These are phyloP conservation scores for Closterium sp. DNA, from an alignment of 139 green algal species.

Conservation along the genomic window DNA sequence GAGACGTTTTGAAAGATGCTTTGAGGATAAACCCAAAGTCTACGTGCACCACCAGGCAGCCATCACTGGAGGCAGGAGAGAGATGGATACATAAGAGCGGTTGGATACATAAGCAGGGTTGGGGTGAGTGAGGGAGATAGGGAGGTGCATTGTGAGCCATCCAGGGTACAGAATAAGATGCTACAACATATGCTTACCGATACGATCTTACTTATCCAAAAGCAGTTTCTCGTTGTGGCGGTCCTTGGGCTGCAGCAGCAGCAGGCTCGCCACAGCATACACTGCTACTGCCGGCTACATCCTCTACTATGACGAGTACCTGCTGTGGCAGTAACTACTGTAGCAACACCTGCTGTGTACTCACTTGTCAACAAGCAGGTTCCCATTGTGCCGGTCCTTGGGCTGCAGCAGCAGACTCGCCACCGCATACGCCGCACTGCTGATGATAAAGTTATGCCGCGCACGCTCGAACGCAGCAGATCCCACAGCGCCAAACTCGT, in stretches of 20 bases:
- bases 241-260: conserved; percentile 76
- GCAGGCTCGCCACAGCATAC: conserved; percentile 84
- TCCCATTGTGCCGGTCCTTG: conserved; percentile 98
- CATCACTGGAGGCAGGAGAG: no score
- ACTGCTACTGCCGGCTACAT: no score
- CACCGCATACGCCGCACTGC: conserved; percentile 74
- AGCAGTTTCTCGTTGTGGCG: conserved; percentile 98
- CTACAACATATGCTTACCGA: no score
- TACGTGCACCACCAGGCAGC: no score
- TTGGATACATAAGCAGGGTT: no score
- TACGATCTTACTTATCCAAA: conserved; percentile 68
- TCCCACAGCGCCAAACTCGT: conserved; percentile 81
- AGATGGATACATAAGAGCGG: no score
- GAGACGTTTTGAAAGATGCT: no score
- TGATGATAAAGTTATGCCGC: conserved; percentile 82
- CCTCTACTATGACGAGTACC: no score
- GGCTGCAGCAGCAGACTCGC: conserved; percentile 62
- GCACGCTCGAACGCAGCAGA: conserved; percentile 78
- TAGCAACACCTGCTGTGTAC: no score
- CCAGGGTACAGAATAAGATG: no score
- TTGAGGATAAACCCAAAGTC: no score
- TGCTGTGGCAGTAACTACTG: no score
- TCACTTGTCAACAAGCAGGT: conserved; percentile 97
- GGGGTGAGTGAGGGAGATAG: not conserved
- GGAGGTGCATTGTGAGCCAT: not conserved